Percentiles rank a stretch among this genome's conserved stretches.
phyloP scores from a whole-genome alignment of 352 stramenopile genomes.

The Phytophthora lateralis region DNA sequence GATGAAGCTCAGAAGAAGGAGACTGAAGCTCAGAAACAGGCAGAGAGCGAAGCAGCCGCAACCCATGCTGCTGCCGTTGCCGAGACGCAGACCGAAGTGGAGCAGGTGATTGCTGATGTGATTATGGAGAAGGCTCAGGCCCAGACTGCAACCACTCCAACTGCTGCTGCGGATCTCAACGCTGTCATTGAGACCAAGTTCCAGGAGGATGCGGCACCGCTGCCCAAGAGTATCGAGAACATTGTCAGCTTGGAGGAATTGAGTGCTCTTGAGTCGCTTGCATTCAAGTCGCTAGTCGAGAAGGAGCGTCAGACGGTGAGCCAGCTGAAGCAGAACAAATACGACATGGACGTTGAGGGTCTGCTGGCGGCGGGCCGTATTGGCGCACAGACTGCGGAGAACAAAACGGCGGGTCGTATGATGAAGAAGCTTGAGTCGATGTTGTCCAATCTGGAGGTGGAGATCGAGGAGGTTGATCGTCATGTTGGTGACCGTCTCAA shows the following conservation, averaged over 20 bases:
- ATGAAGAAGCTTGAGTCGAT: constrained; percentile 94
- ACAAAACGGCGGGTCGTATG: constrained; percentile 91
- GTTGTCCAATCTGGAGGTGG: constrained; percentile 93
- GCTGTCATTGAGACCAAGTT: constrained; percentile 18
- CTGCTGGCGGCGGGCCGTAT: constrained; percentile 81
- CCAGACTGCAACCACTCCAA: constrained; percentile 15
- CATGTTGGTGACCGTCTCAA: constrained; percentile 98
- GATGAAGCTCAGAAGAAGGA: constrained; percentile 85
- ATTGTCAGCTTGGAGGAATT: constrained; percentile 86
- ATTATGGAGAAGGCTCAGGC: constrained; percentile 38
- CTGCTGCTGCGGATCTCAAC: not conserved
- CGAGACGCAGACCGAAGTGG: constrained; percentile 39
- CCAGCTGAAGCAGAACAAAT: constrained; percentile 89
- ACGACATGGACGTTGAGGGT: constrained; percentile 89
- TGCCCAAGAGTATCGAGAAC: constrained; percentile 68
- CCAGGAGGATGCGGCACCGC: constrained; percentile 26
- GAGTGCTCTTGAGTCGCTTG: constrained; percentile 81
- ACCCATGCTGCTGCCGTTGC: constrained; percentile 31
- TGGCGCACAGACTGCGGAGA: constrained; percentile 77
- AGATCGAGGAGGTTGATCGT: constrained; percentile 94
- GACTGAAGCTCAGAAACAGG: constrained; percentile 75
- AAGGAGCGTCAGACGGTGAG: constrained; percentile 86
- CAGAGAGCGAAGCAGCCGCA: constrained; percentile 59
- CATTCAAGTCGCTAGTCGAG: constrained; percentile 88
- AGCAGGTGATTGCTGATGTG: constrained; percentile 39